Evolutionary conservation across 257 asterid genomes (phyloP).

Genomic region (Jasminum sambac): DNA sequence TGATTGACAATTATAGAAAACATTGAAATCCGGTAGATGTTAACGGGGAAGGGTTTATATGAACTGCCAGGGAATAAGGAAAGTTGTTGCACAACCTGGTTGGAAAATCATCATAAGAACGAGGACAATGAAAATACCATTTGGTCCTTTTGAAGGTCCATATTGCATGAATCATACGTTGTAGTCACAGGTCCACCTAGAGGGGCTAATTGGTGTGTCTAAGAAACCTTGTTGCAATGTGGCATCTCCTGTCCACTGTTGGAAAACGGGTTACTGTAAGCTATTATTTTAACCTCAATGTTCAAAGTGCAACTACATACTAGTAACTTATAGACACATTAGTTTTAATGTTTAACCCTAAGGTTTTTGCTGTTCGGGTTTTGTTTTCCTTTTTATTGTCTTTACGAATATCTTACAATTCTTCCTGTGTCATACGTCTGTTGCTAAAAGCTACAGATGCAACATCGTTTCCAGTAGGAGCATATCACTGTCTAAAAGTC

Average conservation of each 20-base stretch:
- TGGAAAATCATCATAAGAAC: background rate
- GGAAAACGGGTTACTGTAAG: background rate
- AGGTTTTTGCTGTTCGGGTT: background rate
- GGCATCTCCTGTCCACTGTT: background rate
- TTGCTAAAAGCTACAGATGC: background rate
- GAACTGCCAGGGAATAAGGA: background rate
- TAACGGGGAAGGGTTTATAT: background rate
- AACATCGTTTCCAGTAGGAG: background rate
- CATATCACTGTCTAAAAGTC: background rate
- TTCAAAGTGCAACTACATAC: background rate
- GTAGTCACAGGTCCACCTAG: background rate
- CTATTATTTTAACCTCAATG: background rate
- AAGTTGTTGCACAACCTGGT: background rate
- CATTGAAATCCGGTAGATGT: background rate
- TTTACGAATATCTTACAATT: background rate
- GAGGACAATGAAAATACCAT: background rate
- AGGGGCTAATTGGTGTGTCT: background rate
- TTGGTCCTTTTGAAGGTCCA: background rate
- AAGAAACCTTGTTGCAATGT: background rate
- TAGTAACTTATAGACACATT: background rate
- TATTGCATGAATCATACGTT: background rate
- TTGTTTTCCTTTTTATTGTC: background rate
- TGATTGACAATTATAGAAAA: background rate
- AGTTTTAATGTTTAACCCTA: background rate
- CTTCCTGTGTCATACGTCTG: background rate